These are phyloP conservation scores for Solanum sejunctum DNA, from an alignment of 257 asterid genomes.

Conservation along the genomic window DNA sequence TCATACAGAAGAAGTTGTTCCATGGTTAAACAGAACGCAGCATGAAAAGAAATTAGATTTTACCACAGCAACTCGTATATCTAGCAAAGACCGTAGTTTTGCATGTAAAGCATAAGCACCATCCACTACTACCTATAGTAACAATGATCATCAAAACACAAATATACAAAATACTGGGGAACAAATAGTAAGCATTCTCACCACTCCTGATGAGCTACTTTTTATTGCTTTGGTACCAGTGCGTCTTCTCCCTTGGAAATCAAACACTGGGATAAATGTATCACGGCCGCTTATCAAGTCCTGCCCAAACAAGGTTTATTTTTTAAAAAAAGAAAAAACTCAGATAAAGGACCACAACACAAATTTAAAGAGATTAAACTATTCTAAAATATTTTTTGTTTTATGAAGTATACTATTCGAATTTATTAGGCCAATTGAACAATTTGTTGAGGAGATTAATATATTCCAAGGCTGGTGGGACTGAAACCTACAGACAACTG, in stretches of 20 bases:
- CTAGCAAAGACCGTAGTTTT: slow-evolving; percentile 87
- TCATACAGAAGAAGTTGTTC: not conserved
- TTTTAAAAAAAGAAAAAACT: not conserved
- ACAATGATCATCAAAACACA: slow-evolving; percentile 3
- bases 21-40: slow-evolving; percentile 2
- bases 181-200: slow-evolving; percentile 24
- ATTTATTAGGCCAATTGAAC: not conserved
- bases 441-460: not conserved
- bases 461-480: not conserved
- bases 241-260: slow-evolving; percentile 81
- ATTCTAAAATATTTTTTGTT: not conserved
- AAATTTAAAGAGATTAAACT: not conserved
- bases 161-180: not conserved
- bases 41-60: not conserved
- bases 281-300: slow-evolving; percentile 76
- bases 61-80: slow-evolving; percentile 99
- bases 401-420: not conserved
- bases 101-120: slow-evolving; percentile 94
- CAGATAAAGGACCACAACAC: not conserved
- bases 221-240: slow-evolving; percentile 46
- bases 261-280: slow-evolving; percentile 61
- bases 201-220: slow-evolving; percentile 81
- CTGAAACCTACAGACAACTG: not conserved
- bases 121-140: slow-evolving; percentile 73
- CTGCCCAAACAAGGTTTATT: slow-evolving; percentile 18